A percentile compares a stretch with the other conserved stretches of the same genome.
Conservation (phyloP, 1,284 basidiomycete genomes). For the Retiboletus flavoniger region DNA sequence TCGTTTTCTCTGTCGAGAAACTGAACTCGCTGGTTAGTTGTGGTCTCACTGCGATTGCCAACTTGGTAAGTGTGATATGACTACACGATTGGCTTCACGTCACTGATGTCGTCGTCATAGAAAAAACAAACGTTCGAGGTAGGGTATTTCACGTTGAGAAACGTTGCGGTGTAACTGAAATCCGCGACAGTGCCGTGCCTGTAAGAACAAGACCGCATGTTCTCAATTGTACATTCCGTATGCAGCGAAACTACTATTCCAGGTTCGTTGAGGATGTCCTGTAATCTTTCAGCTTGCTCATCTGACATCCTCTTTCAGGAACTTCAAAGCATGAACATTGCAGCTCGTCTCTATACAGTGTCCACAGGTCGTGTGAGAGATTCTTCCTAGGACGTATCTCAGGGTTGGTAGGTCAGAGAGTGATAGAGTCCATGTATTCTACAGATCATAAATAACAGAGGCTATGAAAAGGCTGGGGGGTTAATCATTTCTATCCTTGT, state of each 20-base stretch:
- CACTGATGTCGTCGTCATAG: slow-evolving; percentile 35
- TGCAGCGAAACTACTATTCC: slow-evolving; percentile 89
- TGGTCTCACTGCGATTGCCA: slow-evolving; percentile 92
- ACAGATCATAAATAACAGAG: slow-evolving; percentile 42
- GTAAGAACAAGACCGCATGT: slow-evolving; percentile 93
- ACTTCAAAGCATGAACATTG: slow-evolving; percentile 90
- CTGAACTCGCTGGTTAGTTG: slow-evolving; percentile 53
- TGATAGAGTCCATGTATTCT: slow-evolving; percentile 44
- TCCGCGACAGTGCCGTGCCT: slow-evolving; percentile 68
- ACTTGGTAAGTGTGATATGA: slow-evolving; percentile 58
- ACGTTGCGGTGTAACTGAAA: slow-evolving; percentile 2
- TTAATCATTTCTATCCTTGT: slow-evolving; percentile 33
- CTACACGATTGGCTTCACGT: slow-evolving; percentile 4
- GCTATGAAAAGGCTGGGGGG: slow-evolving; percentile 8
- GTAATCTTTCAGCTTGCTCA: neutral
- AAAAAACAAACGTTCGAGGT: slow-evolving; percentile 87
- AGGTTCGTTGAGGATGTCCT: slow-evolving; percentile 47
- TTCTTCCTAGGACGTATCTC: slow-evolving; percentile 19
- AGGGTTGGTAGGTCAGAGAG: slow-evolving; percentile 1
- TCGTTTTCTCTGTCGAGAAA: neutral
- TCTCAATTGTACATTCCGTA: slow-evolving; percentile 91
- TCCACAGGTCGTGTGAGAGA: slow-evolving; percentile 81
- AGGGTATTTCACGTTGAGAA: slow-evolving; percentile 5
- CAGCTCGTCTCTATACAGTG: slow-evolving; percentile 78
- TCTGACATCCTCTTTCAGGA: slow-evolving; percentile 49